Base-by-base conservation (phyloP, 2,329 filamentous ascomycete species). In the Fusarium cyanostomum region DNA sequence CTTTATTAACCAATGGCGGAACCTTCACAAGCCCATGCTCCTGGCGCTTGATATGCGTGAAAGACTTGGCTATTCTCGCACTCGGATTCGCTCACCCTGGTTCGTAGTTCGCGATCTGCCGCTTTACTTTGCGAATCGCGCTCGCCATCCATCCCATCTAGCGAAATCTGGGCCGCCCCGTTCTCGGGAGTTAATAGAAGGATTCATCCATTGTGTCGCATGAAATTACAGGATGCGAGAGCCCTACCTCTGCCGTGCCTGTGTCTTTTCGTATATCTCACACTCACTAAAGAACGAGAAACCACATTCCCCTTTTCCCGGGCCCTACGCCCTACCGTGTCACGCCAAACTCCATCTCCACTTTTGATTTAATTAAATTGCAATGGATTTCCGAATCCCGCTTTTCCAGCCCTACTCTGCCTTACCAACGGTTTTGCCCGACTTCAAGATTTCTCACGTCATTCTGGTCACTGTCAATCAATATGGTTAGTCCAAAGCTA, bases 331-430 rank as follows among this genome's bases (percentile, higher is more conserved):
- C 18, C 34, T 44, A n/a, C n/a, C n/a, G n/a, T n/a, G n/a, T n/a
- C n/a, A n/a, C n/a, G 15, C 33, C 39, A 37, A 30, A 16, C 13
- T 39, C 62, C 43, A 62, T 57, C 57, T 62, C 57, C 62, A 46
- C 62, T 46, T 50, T 62, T 45, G 30, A 21, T 38, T 38, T 30
- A 33, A 39, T 45, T 37, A 39, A 31, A 37, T 26, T 38, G 30
- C 35, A 34, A 38, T 62, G 28, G 52, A 62, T 44, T 27, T 27
- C 35, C 21, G 21, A 21, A 65, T 57, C 52, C 61, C 56, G 48
- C 56, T 46, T 62, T 62, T 52, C 38, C 62, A 65, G 62, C 62
- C 62, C 57, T 65, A 66, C 41, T 28, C 48, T 63, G 49, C 60
- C 60, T 50, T 63, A 33, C 59, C 58, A 65, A 65, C 62, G 44